These are phyloP conservation scores for Hsuehochloa calcarea DNA, from an alignment of 176 grass and related monocot genomes.

Conservation along the genomic window DNA sequence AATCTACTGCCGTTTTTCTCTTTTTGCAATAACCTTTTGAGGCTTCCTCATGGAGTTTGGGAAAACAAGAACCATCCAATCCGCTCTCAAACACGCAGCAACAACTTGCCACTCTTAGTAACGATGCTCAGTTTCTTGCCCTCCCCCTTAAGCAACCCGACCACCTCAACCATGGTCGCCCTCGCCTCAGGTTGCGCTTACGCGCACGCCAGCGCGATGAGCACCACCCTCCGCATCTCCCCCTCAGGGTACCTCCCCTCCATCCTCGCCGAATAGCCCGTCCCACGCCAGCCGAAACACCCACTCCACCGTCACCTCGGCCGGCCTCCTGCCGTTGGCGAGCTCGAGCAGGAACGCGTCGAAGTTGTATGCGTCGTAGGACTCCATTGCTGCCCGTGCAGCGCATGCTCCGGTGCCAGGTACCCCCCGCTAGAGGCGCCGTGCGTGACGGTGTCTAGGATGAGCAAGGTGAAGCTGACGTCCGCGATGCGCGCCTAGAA, in stretches of 20 bases:
- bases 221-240: background rate
- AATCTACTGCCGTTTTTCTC: no score
- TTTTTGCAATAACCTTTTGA: rapidly evolving
- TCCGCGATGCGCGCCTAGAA: no score
- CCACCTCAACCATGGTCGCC: background rate
- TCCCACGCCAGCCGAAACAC: background rate
- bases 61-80: background rate
- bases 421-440: no score
- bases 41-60: no score
- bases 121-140: background rate
- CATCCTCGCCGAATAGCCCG: background rate
- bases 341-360: background rate
- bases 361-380: background rate
- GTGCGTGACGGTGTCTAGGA: no score
- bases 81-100: no score
- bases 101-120: background rate
- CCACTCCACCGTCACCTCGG: background rate
- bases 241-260: background rate
- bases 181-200: background rate
- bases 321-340: background rate
- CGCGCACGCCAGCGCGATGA: background rate
- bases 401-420: no score
- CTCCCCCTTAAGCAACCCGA: background rate
- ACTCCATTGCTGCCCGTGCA: no score
- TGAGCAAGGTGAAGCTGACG: no score